A percentile compares a stretch with the other conserved stretches of the same genome.
Evolutionary conservation across 1,284 basidiomycete species (phyloP).

Genomic region (Mixia osmundae): DNA sequence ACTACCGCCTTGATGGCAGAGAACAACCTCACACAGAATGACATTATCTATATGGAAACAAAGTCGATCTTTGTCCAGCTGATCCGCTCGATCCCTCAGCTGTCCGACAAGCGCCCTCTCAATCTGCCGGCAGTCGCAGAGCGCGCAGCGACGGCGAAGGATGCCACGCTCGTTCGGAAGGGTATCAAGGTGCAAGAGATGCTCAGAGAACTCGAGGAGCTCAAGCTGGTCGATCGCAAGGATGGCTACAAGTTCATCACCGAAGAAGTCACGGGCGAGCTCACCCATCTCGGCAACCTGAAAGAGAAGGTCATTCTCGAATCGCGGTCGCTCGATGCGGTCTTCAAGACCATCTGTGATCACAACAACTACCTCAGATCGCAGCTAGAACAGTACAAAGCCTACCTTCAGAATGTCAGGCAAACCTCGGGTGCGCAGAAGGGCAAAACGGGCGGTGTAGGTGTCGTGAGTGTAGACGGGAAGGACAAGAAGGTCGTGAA

Average conservation of each 20-base stretch:
- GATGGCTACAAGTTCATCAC: conserved; percentile 88
- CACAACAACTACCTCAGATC: conserved; percentile 92
- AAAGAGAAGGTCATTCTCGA: conserved; percentile 87
- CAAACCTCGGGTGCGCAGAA: conserved; percentile 40
- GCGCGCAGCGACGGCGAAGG: conserved; percentile 85
- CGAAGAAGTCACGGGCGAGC: conserved; percentile 84
- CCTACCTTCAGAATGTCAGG: conserved; percentile 91
- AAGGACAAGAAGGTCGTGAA: conserved; percentile 85
- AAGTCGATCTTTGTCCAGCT: conserved; percentile 98
- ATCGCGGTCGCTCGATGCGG: conserved; percentile 73
- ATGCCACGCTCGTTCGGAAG: conserved; percentile 75
- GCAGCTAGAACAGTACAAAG: conserved; percentile 98
- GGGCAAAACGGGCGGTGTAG: conserved; percentile 69
- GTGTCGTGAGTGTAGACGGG: conserved; percentile 83
- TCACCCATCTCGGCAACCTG: conserved; percentile 84
- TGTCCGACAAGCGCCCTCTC: conserved; percentile 62
- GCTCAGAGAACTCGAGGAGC: conserved; percentile 81
- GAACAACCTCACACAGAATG: conserved; percentile 85
- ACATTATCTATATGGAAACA: conserved; percentile 99
- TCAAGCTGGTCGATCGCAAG: conserved; percentile 52
- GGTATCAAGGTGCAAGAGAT: conserved; percentile 99
- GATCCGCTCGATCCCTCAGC: conserved; percentile 73
- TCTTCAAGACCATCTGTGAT: conserved; percentile 97
- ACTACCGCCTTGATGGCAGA: conserved; percentile 75
- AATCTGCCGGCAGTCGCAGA: conserved; percentile 77